A percentile compares a stretch with the other conserved stretches of the same genome.
phyloP scores from a whole-genome alignment of 768 basidiomycete species.

The Termitomyces sp. region DNA sequence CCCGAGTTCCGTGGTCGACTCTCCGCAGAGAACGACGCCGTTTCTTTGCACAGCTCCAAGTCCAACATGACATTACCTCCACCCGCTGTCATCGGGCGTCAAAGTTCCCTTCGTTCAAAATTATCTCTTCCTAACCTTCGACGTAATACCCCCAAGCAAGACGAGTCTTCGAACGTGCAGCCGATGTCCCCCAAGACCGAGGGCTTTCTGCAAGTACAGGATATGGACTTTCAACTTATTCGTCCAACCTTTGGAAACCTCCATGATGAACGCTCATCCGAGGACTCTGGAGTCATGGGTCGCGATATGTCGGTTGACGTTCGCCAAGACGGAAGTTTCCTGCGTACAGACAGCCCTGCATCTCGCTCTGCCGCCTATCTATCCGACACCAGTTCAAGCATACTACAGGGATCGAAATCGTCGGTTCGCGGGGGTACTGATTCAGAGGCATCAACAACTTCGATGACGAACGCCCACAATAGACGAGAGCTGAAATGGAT shows the following conservation, averaged over 20 bases:
- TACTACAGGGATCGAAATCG: constrained; percentile 4
- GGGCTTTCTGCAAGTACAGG: constrained; percentile 66
- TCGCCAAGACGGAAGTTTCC: constrained; percentile 22
- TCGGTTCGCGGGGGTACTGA: constrained; percentile 19
- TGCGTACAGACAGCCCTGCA: constrained; percentile 39
- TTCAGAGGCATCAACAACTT: constrained; percentile 35
- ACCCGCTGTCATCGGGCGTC: constrained; percentile 27
- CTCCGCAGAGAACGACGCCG: constrained; percentile 20
- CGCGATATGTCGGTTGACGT: constrained; percentile 32
- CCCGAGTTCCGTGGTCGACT: constrained; percentile 14
- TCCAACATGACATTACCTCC: constrained; percentile 37
- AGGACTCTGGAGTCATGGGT: constrained; percentile 47
- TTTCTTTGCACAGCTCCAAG: constrained; percentile 32
- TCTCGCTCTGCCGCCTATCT: constrained; percentile 21
- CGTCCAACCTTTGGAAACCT: constrained; percentile 51
- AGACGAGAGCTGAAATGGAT: constrained; percentile 80
- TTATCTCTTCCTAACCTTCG: constrained; percentile 68
- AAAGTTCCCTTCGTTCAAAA: constrained; percentile 52
- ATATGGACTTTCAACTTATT: constrained; percentile 81
- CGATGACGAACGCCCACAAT: constrained; percentile 62
- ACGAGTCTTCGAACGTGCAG: constrained; percentile 27
- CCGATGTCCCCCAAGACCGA: constrained; percentile 26
- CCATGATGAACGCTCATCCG: constrained; percentile 42
- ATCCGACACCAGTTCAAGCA: constrained; percentile 13
- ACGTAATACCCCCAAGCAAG: constrained; percentile 36